A percentile compares a stretch with the other conserved stretches of the same genome.
Conservation (phyloP, 257 asterid genomes). For the Sherardia arvensis region DNA sequence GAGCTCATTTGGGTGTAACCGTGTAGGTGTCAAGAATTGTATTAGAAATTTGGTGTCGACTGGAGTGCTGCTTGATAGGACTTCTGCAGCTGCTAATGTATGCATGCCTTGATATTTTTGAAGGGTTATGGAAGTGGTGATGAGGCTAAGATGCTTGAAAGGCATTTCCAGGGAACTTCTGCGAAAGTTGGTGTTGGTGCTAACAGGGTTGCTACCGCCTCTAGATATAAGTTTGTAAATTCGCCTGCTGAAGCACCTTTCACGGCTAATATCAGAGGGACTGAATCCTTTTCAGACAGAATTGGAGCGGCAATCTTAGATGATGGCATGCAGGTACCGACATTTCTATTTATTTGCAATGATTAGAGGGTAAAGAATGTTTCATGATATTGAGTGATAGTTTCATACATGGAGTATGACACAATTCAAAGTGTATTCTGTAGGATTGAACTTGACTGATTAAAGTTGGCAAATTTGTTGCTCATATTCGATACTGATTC, state of each 20-base stretch:
- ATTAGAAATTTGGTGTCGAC: background rate
- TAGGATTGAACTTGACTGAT: background rate
- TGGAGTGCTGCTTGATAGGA: background rate
- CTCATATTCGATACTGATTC: slow-evolving; percentile 16
- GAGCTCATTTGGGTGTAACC: background rate
- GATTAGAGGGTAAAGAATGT: background rate
- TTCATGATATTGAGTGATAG: background rate
- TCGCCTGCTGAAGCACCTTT: slow-evolving; percentile 11
- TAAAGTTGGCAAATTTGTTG: slow-evolving; percentile 9
- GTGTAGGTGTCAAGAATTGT: background rate
- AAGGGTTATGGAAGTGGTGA: slow-evolving; percentile 93
- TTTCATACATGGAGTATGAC: slow-evolving; percentile 1
- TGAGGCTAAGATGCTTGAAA: slow-evolving; percentile 85
- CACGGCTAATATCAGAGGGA: slow-evolving; percentile 13
- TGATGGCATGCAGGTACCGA: slow-evolving; percentile 94
- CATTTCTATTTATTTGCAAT: background rate
- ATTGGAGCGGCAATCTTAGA: slow-evolving; percentile 71
- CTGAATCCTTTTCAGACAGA: slow-evolving; percentile 17
- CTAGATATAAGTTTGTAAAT: slow-evolving; percentile 31
- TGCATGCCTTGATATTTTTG: slow-evolving; percentile 5
- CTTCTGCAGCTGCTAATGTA: background rate
- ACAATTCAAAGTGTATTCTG: background rate
- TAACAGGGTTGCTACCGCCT: slow-evolving; percentile 61
- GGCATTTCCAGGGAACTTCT: slow-evolving; percentile 53
- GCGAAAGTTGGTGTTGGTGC: slow-evolving; percentile 76